A percentile compares a stretch with the other conserved stretches of the same genome.
Evolutionary conservation across 305 asterid genomes (phyloP).

Genomic region (Fraxinus floribunda): DNA sequence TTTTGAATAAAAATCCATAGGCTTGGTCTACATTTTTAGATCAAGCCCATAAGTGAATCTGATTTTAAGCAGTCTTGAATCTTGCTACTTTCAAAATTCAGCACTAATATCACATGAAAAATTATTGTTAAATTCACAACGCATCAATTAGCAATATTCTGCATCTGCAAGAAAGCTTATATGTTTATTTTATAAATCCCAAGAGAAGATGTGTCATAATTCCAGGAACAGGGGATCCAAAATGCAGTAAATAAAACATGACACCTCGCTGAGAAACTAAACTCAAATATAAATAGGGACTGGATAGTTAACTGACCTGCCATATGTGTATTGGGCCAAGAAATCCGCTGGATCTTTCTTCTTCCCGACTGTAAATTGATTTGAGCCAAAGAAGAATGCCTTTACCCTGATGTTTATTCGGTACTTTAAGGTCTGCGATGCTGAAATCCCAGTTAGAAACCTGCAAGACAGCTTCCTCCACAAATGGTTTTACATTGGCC

Average conservation of each 20-base stretch:
- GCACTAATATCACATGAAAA: neutral
- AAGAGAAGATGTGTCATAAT: neutral
- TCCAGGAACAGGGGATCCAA: neutral
- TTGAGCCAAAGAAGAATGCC: conserved; percentile 68
- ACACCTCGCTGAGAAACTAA: neutral
- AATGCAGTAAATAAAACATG: neutral
- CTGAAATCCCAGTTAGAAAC: conserved; percentile 94
- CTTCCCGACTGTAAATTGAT: conserved; percentile 59
- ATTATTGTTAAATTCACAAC: neutral
- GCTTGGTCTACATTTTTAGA: neutral
- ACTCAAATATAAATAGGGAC: conserved; percentile 2
- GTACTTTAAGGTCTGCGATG: conserved; percentile 65
- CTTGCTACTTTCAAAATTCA: neutral
- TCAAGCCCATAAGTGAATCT: neutral
- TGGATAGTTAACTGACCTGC: conserved; percentile 58
- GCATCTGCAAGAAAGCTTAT: neutral
- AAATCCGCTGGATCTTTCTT: conserved; percentile 57
- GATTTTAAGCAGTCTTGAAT: neutral
- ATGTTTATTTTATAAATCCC: neutral
- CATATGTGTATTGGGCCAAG: conserved; percentile 89
- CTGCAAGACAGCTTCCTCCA: conserved; percentile 83
- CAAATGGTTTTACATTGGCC: conserved; percentile 63
- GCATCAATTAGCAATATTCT: neutral
- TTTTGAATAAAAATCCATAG: neutral
- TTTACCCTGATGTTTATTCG: conserved; percentile 46